Evolutionary conservation across 352 stramenopile species (phyloP).

Genomic region (Phytophthora meadii): DNA sequence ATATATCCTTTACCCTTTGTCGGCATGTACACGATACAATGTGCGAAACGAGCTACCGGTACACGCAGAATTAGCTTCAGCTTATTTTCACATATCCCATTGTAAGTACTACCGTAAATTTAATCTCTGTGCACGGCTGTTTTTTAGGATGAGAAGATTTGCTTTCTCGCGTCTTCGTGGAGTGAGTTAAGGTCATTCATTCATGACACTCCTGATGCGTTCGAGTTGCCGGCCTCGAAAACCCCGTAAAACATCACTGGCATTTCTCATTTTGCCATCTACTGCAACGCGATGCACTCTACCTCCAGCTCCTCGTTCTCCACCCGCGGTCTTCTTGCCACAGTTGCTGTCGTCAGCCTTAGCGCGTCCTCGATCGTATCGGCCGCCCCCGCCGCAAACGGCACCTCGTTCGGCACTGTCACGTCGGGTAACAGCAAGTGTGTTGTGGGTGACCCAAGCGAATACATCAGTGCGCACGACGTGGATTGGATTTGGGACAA

Average conservation of each 20-base stretch:
- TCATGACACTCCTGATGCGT: neutral
- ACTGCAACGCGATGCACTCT: conserved; percentile 14
- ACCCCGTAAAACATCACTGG: no score
- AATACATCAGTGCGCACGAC: neutral
- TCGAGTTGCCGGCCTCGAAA: no score
- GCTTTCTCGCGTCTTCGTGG: neutral
- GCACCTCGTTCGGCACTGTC: conserved; percentile 23
- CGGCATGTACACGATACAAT: no score
- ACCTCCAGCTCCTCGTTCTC: conserved; percentile 5
- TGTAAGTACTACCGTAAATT: no score
- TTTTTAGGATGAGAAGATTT: neutral
- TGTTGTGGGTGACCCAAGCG: conserved; percentile 19
- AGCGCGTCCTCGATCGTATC: conserved; percentile 2
- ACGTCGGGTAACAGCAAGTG: conserved; percentile 27
- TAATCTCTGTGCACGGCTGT: neutral
- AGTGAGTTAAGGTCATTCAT: neutral
- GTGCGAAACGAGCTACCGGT: no score
- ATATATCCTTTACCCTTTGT: no score
- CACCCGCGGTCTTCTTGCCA: neutral
- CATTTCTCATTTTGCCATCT: conserved; percentile 18
- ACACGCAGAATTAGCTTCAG: neutral
- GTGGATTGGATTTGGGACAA: neutral
- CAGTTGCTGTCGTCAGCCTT: conserved; percentile 4
- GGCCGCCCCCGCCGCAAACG: neutral
- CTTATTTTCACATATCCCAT: neutral